phyloP scores from a whole-genome alignment of 768 basidiomycete species.

The Russula emetica region DNA sequence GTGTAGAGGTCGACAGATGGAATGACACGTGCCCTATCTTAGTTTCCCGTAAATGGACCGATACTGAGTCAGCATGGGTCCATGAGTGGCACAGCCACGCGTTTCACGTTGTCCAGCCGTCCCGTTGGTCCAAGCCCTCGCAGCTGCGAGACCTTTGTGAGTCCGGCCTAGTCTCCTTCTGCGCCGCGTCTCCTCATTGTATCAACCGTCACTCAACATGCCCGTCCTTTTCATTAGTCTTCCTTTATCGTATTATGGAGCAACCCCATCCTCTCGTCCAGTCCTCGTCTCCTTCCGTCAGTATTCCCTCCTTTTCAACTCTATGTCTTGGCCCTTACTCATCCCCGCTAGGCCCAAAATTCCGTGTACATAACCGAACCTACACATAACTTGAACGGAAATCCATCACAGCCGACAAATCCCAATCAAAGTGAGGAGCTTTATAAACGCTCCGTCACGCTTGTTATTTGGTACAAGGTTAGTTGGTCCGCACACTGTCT shows the following conservation, averaged over 20 bases:
- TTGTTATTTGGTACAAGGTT: slow-evolving; percentile 70
- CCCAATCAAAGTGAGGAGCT: slow-evolving; percentile 34
- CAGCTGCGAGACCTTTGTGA: slow-evolving; percentile 18
- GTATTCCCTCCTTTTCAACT: slow-evolving; percentile 1
- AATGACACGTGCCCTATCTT: too few species aligned
- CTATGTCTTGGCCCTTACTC: neutral
- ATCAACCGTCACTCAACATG: slow-evolving; percentile 18
- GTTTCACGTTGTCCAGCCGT: slow-evolving; percentile 24
- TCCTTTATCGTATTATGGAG: slow-evolving; percentile 15
- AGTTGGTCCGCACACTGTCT: slow-evolving; percentile 16
- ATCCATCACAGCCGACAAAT: slow-evolving; percentile 10
- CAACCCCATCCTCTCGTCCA: slow-evolving; percentile 15
- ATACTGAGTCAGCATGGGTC: slow-evolving; percentile 18
- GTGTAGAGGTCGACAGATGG: too few species aligned
- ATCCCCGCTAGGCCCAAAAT: slow-evolving; percentile 8
- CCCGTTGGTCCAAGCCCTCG: slow-evolving; percentile 20
- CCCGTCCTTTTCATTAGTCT: slow-evolving; percentile 4
- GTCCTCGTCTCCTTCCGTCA: slow-evolving; percentile 18
- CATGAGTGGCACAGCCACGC: slow-evolving; percentile 24
- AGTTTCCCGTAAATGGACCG: slow-evolving; percentile 18
- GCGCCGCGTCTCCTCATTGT: slow-evolving; percentile 9
- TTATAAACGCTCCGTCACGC: slow-evolving; percentile 52
- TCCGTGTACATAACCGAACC: slow-evolving; percentile 23
- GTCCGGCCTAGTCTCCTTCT: slow-evolving; percentile 7
- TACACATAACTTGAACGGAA: slow-evolving; percentile 10